Percentiles rank a stretch among this genome's conserved stretches.
Conservation (phyloP, 257 asterid genomes). For the Solanum corneliomulleri region DNA sequence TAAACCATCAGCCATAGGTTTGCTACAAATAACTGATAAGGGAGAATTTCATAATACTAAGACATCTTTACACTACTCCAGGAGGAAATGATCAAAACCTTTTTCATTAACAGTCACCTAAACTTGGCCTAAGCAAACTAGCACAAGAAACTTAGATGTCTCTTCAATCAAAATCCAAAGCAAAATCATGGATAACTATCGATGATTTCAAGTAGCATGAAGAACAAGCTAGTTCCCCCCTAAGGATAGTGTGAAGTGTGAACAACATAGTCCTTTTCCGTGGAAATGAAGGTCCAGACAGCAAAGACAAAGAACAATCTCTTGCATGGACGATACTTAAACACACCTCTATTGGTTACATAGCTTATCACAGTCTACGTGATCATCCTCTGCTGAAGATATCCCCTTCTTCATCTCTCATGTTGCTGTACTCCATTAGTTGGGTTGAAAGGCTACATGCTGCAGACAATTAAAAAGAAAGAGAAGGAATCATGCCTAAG, state of each 20-base stretch:
- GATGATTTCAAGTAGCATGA: not conserved
- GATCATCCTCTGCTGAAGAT: not conserved
- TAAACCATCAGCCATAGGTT: not conserved
- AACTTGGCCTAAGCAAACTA: not conserved
- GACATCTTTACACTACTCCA: not conserved
- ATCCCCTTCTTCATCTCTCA: not conserved
- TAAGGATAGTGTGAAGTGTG: not conserved
- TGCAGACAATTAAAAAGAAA: slow-evolving; percentile 11
- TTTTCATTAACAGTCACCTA: not conserved
- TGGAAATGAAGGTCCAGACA: not conserved
- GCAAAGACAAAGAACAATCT: not conserved
- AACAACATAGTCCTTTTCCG: not conserved
- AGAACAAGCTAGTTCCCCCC: not conserved
- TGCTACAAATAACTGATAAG: not conserved
- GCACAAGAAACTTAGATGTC: not conserved
- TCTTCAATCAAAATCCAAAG: not conserved
- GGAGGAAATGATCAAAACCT: not conserved
- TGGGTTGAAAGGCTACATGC: slow-evolving; percentile 57
- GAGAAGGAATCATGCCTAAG: not conserved
- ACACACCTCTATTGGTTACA: not conserved
- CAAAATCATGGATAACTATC: not conserved
- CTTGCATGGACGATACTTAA: not conserved
- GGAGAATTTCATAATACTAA: not conserved
- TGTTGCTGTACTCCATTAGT: slow-evolving; percentile 7
- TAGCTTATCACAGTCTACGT: not conserved